phyloP scores from a whole-genome alignment of 257 asterid species.

The Fraxinus pennsylvanica region DNA sequence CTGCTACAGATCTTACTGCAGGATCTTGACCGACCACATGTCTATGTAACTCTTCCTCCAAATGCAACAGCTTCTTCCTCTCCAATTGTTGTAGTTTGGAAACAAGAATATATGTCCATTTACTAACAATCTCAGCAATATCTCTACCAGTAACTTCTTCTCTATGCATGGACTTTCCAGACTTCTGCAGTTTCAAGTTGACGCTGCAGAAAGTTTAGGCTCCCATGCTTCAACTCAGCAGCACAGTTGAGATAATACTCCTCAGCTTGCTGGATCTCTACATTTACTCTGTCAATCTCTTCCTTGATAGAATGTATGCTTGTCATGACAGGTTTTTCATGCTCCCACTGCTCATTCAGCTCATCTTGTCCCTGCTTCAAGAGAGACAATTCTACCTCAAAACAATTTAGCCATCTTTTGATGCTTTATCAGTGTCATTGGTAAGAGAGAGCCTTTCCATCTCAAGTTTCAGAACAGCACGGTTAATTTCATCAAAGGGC shows the following conservation, averaged over 20 bases:
- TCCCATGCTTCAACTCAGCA: slow-evolving; percentile 88
- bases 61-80: slow-evolving; percentile 71
- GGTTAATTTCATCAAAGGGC: slow-evolving; percentile 83
- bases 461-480: slow-evolving; percentile 76
- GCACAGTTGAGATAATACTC: slow-evolving; percentile 95
- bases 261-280: slow-evolving; percentile 94
- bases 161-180: slow-evolving; percentile 90
- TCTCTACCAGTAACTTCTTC: slow-evolving; percentile 86
- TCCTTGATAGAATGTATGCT: slow-evolving; percentile 82
- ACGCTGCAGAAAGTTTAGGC: slow-evolving; percentile 76
- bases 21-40: slow-evolving; percentile 89
- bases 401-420: slow-evolving; percentile 78
- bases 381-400: slow-evolving; percentile 73
- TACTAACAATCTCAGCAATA: slow-evolving; percentile 84
- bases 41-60: slow-evolving; percentile 81
- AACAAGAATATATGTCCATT: slow-evolving; percentile 94
- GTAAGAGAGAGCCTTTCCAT: slow-evolving; percentile 89
- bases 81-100: slow-evolving; percentile 83
- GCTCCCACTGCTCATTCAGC: slow-evolving; percentile 91
- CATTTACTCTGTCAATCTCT: slow-evolving; percentile 91
- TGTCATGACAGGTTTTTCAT: slow-evolving; percentile 71
- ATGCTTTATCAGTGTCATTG: slow-evolving; percentile 85
- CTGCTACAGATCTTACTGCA: slow-evolving; percentile 86
- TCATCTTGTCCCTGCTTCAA: slow-evolving; percentile 78
- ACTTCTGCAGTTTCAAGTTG: slow-evolving; percentile 79